These are phyloP conservation scores for Tolypocladium nubicola DNA, from an alignment of 2,329 filamentous ascomycete species.

Conservation along the genomic window DNA sequence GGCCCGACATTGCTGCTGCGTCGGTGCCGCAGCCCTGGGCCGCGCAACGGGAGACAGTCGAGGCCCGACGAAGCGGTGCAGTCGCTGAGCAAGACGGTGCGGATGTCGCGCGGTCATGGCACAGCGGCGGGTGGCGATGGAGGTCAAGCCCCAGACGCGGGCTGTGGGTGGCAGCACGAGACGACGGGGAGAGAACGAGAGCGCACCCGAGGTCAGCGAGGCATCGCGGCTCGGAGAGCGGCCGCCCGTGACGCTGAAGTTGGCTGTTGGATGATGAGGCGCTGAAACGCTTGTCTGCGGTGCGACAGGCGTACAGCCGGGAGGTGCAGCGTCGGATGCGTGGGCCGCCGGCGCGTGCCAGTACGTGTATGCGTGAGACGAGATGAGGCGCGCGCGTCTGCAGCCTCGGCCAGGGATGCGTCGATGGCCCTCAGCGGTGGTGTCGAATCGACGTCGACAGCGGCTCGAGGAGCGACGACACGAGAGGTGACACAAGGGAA, in stretches of 20 bases:
- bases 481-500: not conserved
- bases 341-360: not conserved
- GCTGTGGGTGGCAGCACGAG: not conserved
- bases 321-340: not conserved
- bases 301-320: not conserved
- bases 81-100: conserved; percentile 5
- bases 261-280: no score
- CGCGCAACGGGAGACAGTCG: not conserved
- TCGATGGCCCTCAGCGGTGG: not conserved
- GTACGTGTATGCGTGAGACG: not conserved
- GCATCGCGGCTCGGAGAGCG: not conserved
- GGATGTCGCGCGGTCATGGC: conserved; percentile 7
- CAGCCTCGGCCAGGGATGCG: not conserved
- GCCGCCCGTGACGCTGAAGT: no score
- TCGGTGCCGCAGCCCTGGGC: not conserved
- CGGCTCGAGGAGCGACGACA: not conserved
- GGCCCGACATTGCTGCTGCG: not conserved
- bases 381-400: not conserved
- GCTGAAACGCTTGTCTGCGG: no score
- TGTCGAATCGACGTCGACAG: no score
- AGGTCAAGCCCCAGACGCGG: not conserved
- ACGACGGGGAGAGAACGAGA: not conserved
- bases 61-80: not conserved
- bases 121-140: not conserved
- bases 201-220: not conserved